These are phyloP conservation scores for Raddia guianensis DNA, from an alignment of 176 grass and related monocot genomes.

Conservation along the genomic window DNA sequence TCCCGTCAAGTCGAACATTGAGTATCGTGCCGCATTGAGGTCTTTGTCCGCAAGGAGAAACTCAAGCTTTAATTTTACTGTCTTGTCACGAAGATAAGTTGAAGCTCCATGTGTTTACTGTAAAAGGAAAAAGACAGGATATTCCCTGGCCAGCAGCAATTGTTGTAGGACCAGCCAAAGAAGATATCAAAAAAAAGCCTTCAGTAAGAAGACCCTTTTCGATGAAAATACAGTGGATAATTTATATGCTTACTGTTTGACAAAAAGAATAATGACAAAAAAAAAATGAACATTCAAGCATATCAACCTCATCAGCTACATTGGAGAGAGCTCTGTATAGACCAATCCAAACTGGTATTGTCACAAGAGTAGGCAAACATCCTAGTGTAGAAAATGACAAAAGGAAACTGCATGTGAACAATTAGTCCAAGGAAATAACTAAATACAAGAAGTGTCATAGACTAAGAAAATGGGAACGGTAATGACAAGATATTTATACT, in stretches of 20 bases:
- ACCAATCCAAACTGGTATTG: slow-evolving; percentile 98
- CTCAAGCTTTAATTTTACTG: too few relatives aligned
- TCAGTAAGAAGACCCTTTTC: slow-evolving; percentile 89
- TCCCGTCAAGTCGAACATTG: too few relatives aligned
- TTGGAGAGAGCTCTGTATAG: slow-evolving; percentile 98
- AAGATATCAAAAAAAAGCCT: slow-evolving; percentile 99
- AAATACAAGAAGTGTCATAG: slow-evolving; percentile 7
- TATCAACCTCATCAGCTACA: slow-evolving; percentile 93
- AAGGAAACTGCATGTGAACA: slow-evolving; percentile 37
- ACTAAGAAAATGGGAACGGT: background rate
- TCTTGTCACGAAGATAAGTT: too few relatives aligned
- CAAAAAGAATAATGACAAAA: slow-evolving; percentile 24
- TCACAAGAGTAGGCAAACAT: slow-evolving; percentile 94
- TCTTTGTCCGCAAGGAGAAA: too few relatives aligned
- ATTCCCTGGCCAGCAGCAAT: slow-evolving; percentile 79
- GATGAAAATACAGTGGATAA: slow-evolving; percentile 26
- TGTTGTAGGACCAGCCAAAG: slow-evolving; percentile 95
- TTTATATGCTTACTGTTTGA: slow-evolving; percentile 27
- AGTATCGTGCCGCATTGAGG: too few relatives aligned
- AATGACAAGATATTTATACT: background rate
- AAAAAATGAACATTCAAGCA: slow-evolving; percentile 26
- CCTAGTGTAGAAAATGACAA: slow-evolving; percentile 53
- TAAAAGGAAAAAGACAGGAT: slow-evolving; percentile 97
- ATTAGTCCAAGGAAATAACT: slow-evolving; percentile 18
- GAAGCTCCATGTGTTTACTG: slow-evolving; percentile 54